Percentiles rank a stretch among this genome's conserved stretches.
Conservation (phyloP, 1,284 basidiomycete species). For the Marasmius tenuissimus region DNA sequence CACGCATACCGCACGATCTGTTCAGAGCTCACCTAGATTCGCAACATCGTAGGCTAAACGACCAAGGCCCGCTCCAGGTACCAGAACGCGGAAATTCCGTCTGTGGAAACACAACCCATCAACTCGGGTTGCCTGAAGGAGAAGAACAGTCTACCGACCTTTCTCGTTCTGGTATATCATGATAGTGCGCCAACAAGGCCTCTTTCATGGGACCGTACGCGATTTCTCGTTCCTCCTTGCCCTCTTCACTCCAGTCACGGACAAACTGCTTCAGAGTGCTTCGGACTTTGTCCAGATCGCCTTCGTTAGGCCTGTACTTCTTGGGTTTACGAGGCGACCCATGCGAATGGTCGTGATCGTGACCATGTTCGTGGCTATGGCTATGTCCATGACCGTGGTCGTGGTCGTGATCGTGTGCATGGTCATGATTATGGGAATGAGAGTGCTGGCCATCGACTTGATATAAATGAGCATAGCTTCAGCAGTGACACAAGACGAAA, state of each 20-base stretch:
- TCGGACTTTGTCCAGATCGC: constrained; percentile 84
- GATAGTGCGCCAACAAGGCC: constrained; percentile 68
- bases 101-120: constrained; percentile 30
- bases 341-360: constrained; percentile 21
- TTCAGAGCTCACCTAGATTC: constrained; percentile 15
- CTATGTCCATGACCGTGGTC: not conserved
- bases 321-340: constrained; percentile 24
- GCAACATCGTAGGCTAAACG: constrained; percentile 87
- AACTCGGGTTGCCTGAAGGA: not conserved
- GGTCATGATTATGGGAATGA: constrained; percentile 17
- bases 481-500: not conserved
- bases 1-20: too few species aligned
- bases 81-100: constrained; percentile 68
- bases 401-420: constrained; percentile 8
- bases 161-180: constrained; percentile 50
- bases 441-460: constrained; percentile 14
- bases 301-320: constrained; percentile 57
- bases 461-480: not conserved
- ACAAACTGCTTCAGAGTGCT: constrained; percentile 91
- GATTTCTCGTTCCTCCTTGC: constrained; percentile 70
- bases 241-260: constrained; percentile 89
- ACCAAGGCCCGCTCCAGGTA: constrained; percentile 87
- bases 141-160: constrained; percentile 35
- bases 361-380: constrained; percentile 3
- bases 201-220: constrained; percentile 82